Percentiles rank a stretch among this genome's conserved stretches.
phyloP scores from a whole-genome alignment of 306 rosid genomes.

The Cucumis hystrix region DNA sequence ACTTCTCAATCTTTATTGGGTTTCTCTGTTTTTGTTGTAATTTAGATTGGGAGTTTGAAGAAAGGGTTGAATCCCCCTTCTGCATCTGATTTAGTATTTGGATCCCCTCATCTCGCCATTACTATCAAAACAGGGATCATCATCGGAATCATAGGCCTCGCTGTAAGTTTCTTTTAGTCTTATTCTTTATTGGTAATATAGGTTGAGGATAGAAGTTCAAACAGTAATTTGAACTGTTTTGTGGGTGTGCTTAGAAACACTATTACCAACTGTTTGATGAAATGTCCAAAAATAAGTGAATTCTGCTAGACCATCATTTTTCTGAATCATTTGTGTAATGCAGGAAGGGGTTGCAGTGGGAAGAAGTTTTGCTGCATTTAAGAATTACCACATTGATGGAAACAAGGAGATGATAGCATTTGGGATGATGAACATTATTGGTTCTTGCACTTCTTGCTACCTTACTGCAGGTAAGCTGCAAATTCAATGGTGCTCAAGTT shows the following conservation, averaged over 20 bases:
- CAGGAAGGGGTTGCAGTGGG: slow-evolving; percentile 27
- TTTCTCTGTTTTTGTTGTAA: not conserved
- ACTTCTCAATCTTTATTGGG: not conserved
- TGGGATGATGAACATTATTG: slow-evolving; percentile 41
- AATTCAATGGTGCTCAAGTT: not conserved
- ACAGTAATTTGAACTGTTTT: too few species aligned
- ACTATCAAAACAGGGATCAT: slow-evolving; percentile 36
- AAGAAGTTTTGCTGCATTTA: slow-evolving; percentile 32
- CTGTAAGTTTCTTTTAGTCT: too few species aligned
- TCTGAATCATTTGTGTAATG: too few species aligned
- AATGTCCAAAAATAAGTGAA: too few species aligned
- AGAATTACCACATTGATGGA: slow-evolving; percentile 37
- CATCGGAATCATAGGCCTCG: slow-evolving; percentile 11
- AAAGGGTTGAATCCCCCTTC: slow-evolving; percentile 39
- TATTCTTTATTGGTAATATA: too few species aligned
- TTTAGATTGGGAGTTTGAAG: slow-evolving; percentile 36
- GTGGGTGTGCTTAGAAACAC: too few species aligned
- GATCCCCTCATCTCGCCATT: slow-evolving; percentile 15
- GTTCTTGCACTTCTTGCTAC: slow-evolving; percentile 43
- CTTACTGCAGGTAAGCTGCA: slow-evolving; percentile 22
- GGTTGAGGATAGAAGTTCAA: too few species aligned
- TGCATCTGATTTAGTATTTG: slow-evolving; percentile 19
- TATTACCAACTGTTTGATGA: too few species aligned
- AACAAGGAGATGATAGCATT: slow-evolving; percentile 47
- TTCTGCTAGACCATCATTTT: too few species aligned